Base-by-base conservation (phyloP, 345 rosid genomes). In the Linum trigynum region DNA sequence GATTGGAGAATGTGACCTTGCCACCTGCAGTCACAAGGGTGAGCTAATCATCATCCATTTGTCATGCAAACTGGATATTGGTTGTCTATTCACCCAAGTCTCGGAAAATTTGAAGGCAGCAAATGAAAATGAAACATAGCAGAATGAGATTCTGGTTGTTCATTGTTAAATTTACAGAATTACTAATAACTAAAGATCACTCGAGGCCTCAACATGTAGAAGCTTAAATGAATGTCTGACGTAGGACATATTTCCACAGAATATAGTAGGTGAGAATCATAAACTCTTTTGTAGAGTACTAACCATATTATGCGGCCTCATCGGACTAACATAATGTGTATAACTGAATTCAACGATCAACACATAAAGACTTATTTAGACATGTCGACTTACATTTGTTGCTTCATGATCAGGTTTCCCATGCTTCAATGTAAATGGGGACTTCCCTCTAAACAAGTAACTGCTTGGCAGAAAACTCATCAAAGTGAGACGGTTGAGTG, bases 361-460 rank as follows among this genome's bases (percentile, higher is more conserved):
- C 32, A 23, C 32, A 23, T 23, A 23, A 23, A 23, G 32, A 23
- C 32, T 23, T 23, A 23, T 23, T 56, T 39, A 37, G 36, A 23
- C 38, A 45, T 61, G 55, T 61, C 38, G 65, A 43, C 90, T 79
- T 81, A 86, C 98, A 65, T 85, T 56, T 69, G 90, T 90, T 83
- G 97, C 90, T 80, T 87, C 86, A 35, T 90, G 87, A 70, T 92
- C 98, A 59, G 94, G 90, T 75, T 85, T 88, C 59, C 98, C 96
- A 67, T 90, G 97, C 75, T 87, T 86, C 69, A 92, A 77, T 4
- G 98, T 90, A 71, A 80, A 76, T 15, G 96, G 86, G 16, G 75
- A 76, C 73, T 76, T 89, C 71, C 96, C 98, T 84, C 69, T 92
- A 59, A 86, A 66, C 64, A 92, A 64, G 64, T 92, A 90, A 82